Percentiles rank a stretch among this genome's conserved stretches.
These are phyloP conservation scores for Trichosanthes cucumerina DNA, from an alignment of 306 rosid species.

Conservation along the genomic window DNA sequence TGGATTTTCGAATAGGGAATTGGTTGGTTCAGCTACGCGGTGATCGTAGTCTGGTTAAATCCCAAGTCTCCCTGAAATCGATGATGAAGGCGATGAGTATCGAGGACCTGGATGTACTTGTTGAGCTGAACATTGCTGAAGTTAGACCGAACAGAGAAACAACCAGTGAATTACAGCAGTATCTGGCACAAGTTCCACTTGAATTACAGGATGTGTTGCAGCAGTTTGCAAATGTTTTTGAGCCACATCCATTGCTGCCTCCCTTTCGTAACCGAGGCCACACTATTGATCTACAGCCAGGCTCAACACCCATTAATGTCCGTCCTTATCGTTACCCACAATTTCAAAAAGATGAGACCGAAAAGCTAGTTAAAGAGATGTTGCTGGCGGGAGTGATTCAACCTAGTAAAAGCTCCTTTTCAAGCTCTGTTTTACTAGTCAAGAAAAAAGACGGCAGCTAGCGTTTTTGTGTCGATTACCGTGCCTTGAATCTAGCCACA, in stretches of 20 bases:
- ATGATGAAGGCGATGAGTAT: no score
- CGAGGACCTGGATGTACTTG: no score
- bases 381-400: background rate
- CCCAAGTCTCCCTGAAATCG: no score
- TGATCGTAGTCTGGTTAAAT: no score
- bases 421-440: background rate
- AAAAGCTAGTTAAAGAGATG: background rate
- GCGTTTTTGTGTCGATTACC: background rate
- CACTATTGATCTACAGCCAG: background rate
- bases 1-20: no score
- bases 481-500: background rate
- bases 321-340: background rate
- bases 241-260: background rate
- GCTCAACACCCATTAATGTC: background rate
- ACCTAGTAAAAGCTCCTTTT: background rate
- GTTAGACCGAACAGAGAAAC: no score
- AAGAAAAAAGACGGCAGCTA: background rate
- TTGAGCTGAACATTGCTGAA: fast-evolving
- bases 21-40: no score
- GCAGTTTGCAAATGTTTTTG: background rate
- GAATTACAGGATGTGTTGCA: no score
- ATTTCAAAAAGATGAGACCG: background rate
- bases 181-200: no score
- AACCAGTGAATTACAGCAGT: no score
- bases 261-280: background rate